A percentile compares a stretch with the other conserved stretches of the same genome.
Evolutionary conservation across 2,329 filamentous ascomycete genomes (phyloP).

Genomic region (Didymellaceae sp.): DNA sequence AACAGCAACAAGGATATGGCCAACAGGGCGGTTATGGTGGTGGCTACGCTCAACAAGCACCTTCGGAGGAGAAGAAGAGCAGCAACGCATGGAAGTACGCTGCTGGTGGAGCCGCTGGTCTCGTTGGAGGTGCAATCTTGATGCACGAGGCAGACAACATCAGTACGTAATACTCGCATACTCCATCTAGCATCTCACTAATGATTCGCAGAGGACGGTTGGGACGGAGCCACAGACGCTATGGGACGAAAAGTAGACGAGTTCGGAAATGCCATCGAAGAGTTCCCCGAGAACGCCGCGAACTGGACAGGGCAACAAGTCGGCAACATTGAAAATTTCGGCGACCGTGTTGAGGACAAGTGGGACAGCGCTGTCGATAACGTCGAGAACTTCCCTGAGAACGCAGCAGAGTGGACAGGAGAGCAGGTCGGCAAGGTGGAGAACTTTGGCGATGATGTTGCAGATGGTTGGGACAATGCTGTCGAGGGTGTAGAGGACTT

Average conservation of each 20-base stretch:
- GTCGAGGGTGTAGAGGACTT: slow-evolving; percentile 25
- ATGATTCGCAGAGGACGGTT: slow-evolving; percentile 30
- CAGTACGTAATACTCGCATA: slow-evolving; percentile 15
- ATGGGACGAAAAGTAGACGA: too few species aligned
- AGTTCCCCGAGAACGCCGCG: slow-evolving; percentile 33
- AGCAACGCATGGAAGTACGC: slow-evolving; percentile 39
- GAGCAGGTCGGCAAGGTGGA: slow-evolving; percentile 31
- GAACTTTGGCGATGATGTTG: slow-evolving; percentile 33
- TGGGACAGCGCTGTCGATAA: slow-evolving; percentile 29
- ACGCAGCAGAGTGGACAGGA: slow-evolving; percentile 32
- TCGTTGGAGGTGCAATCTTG: slow-evolving; percentile 32
- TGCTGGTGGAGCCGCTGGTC: slow-evolving; percentile 31
- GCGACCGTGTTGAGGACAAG: slow-evolving; percentile 27
- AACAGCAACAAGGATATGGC: slow-evolving; percentile 10
- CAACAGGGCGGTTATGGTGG: slow-evolving; percentile 23
- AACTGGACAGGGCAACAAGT: slow-evolving; percentile 33
- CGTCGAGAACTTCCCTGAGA: slow-evolving; percentile 34
- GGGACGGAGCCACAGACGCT: too few species aligned
- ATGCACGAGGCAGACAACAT: slow-evolving; percentile 38
- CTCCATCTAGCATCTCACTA: neutral
- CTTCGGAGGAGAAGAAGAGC: slow-evolving; percentile 25
- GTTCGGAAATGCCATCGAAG: slow-evolving; percentile 27
- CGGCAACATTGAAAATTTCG: slow-evolving; percentile 32
- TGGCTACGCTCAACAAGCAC: slow-evolving; percentile 17
- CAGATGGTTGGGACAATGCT: slow-evolving; percentile 33